Conservation (phyloP, 345 rosid genomes). For the Mercurialis annua region DNA sequence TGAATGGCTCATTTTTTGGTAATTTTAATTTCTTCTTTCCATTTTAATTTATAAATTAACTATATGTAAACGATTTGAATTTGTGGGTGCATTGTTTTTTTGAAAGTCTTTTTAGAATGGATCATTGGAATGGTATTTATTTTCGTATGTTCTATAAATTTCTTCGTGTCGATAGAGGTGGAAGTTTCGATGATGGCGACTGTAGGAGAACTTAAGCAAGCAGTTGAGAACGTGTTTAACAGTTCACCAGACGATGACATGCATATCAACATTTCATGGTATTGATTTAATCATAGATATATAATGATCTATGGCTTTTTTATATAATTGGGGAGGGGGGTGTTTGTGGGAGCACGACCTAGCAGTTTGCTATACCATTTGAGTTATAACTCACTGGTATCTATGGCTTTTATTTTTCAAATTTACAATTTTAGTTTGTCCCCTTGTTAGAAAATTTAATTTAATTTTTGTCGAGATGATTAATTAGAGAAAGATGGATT, state of each 20-base stretch:
- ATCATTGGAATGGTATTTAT: background rate
- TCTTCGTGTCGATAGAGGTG: background rate
- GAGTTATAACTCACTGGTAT: too few species aligned
- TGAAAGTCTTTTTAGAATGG: too few species aligned
- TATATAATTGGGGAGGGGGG: too few species aligned
- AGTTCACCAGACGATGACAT: background rate
- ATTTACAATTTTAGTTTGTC: background rate
- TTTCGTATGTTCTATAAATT: too few species aligned
- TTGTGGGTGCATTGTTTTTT: too few species aligned
- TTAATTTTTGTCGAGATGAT: background rate
- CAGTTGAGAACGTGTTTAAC: background rate
- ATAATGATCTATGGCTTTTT: background rate
- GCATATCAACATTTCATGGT: background rate
- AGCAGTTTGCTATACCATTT: too few species aligned
- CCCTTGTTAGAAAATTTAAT: too few species aligned
- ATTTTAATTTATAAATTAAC: too few species aligned
- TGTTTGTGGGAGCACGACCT: too few species aligned
- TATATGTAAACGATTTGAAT: too few species aligned
- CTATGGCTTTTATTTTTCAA: background rate
- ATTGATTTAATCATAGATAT: background rate
- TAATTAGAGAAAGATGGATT: background rate
- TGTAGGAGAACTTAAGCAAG: background rate
- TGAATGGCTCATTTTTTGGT: conserved; percentile 11
- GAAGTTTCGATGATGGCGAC: background rate
- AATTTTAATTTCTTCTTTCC: background rate